A percentile compares a stretch with the other conserved stretches of the same genome.
phyloP scores from a whole-genome alignment of 257 asterid genomes.

The Jacaranda copaia region DNA sequence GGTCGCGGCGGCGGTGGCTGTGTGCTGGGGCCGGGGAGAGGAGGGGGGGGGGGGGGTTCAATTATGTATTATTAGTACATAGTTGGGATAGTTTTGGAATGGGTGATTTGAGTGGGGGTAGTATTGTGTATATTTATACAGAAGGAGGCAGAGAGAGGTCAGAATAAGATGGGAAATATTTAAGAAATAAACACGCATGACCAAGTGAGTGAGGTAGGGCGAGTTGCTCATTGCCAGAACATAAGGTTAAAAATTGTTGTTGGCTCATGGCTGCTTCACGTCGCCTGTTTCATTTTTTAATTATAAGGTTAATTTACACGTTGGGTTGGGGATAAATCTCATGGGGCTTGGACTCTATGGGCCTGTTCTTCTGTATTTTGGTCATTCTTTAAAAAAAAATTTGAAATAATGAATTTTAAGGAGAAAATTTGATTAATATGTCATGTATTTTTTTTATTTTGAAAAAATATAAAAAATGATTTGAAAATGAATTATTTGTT shows the following conservation, averaged over 20 bases:
- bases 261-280: conserved; percentile 36
- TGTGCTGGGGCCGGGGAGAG: background rate
- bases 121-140: conserved; percentile 23
- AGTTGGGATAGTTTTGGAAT: background rate
- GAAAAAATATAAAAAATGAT: too few relatives aligned
- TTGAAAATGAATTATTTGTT: too few relatives aligned
- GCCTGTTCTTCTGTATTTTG: too few relatives aligned
- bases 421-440: too few relatives aligned
- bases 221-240: conserved; percentile 27
- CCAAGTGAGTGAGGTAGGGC: background rate
- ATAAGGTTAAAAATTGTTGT: conserved; percentile 32
- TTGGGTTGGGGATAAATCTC: background rate
- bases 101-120: conserved; percentile 15
- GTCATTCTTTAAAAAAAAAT: too few relatives aligned
- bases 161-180: background rate
- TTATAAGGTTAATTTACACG: background rate
- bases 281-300: background rate
- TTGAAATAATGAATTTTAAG: too few relatives aligned
- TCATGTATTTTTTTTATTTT: too few relatives aligned
- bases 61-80: background rate
- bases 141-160: background rate
- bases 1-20: background rate
- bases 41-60: background rate
- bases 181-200: background rate
- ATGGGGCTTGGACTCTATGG: background rate